Evolutionary conservation across 1,139 yeast species (phyloP).

Genomic region (Kodamaea sp.): DNA sequence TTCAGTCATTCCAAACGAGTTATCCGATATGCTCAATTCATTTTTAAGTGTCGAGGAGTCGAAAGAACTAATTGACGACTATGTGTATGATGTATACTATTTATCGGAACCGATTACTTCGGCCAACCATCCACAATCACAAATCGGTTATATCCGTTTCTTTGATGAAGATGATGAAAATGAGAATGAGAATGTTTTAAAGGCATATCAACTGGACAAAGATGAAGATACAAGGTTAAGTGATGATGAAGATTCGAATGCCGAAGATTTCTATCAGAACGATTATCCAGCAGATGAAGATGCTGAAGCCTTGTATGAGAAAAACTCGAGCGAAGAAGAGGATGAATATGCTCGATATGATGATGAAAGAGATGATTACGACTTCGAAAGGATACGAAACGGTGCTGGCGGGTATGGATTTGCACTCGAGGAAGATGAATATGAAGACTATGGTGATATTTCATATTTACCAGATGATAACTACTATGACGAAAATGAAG

Average conservation of each 20-base stretch:
- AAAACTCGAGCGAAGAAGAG: conserved; percentile 16
- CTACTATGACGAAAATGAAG: conserved; percentile 20
- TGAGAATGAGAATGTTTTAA: conserved; percentile 17
- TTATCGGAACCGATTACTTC: conserved; percentile 37
- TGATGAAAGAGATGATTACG: conserved; percentile 32
- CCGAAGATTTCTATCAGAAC: conserved; percentile 86
- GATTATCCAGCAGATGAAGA: conserved; percentile 96
- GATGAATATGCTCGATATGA: conserved; percentile 28
- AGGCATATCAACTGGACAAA: conserved; percentile 42
- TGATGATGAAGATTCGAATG: conserved; percentile 49
- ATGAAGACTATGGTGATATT: conserved; percentile 17
- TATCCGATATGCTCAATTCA: conserved; percentile 64
- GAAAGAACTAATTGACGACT: conserved; percentile 38
- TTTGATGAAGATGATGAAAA: conserved; percentile 62
- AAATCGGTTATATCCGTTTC: conserved; percentile 64
- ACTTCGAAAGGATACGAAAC: conserved; percentile 19
- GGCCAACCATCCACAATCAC: conserved; percentile 47
- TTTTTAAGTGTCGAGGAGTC: conserved; percentile 36
- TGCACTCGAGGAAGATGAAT: conserved; percentile 25
- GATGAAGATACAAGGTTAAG: conserved; percentile 44
- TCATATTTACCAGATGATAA: conserved; percentile 17
- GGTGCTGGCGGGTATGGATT: conserved; percentile 14
- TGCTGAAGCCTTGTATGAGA: conserved; percentile 37
- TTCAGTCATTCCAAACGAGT: conserved; percentile 49
- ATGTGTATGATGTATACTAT: conserved; percentile 84